Evolutionary conservation across 768 basidiomycete species (phyloP), one percentile per base, ranked within the genome.

Genomic region (Paxillus rubicundulus): DNA sequence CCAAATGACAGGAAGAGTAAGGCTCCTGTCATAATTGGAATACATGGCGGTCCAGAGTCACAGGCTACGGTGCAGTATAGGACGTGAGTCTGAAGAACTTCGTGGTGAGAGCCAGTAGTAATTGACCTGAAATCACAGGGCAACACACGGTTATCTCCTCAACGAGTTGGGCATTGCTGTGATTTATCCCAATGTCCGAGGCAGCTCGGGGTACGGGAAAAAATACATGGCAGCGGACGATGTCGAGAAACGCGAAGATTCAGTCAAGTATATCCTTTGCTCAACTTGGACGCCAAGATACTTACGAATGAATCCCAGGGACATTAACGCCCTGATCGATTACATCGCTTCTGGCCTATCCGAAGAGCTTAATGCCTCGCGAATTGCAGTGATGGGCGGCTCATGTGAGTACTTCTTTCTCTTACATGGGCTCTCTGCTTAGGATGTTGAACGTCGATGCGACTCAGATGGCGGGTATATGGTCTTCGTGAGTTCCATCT

Each of bases 161-260:
- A 76, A 73, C 45, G 74, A 77, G 45, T 56, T 77, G 33, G 69
- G 66, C 16, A 67, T 72, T 21, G 75, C 73, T 0, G 53, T 77
- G 32, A 67, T 77, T 30, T 74, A 73, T 51, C 74, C 74, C 14
- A 76, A 76, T 41, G 75, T 76, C 18, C 61, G 74, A 41, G 75
- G 74, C 37, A 77, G 75, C 49, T 61, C 62, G 3, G 74, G 74
- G 24, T 77, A 76, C 46, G 75, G 74, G 30, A 74, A 61, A 51
- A 67, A 54, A 45, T 77, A 73, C 58, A 62, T 73, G 66, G 61
- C 71, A 14, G 56, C 62, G 27, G 75, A 77, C 54, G 72, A 74
- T 28, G 70, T 77, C 5, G 64, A 69, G 54, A 77, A 76, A 49
- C 68, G 74, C 33, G 75, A 77, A 53, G 71, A 75, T 59, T 63